Conservation (phyloP, 1,284 basidiomycete genomes). For the Marasmius tenuissimus region DNA sequence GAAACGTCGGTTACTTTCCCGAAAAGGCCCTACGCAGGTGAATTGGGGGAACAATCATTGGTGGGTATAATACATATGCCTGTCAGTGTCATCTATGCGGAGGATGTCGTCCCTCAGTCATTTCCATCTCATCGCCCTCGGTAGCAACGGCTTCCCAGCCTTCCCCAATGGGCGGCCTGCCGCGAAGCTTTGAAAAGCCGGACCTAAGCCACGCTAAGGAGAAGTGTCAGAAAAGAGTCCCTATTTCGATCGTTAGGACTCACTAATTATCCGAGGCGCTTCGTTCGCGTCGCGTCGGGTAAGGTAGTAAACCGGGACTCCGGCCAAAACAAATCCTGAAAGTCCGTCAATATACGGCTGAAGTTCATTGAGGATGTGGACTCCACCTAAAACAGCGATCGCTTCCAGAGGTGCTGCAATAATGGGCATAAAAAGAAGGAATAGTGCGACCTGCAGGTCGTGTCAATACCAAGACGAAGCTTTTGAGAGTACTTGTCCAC, state of each 20-base stretch:
- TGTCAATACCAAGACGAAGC: slow-evolving; percentile 1
- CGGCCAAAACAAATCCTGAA: slow-evolving; percentile 68
- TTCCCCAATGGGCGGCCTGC: slow-evolving; percentile 49
- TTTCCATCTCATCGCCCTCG: slow-evolving; percentile 72
- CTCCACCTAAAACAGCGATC: slow-evolving; percentile 78
- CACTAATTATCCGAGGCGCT: slow-evolving; percentile 47
- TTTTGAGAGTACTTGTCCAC: slow-evolving; percentile 26
- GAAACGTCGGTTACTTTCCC: no score
- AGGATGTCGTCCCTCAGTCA: slow-evolving; percentile 29
- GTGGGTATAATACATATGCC: background rate
- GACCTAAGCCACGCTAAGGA: slow-evolving; percentile 43
- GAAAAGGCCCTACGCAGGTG: no score
- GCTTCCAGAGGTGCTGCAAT: slow-evolving; percentile 92
- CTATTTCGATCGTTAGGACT: slow-evolving; percentile 19
- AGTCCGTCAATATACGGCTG: slow-evolving; percentile 3
- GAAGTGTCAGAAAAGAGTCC: slow-evolving; percentile 8
- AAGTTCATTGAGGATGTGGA: background rate
- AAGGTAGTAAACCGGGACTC: slow-evolving; percentile 84
- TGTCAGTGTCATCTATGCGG: background rate
- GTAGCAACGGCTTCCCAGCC: slow-evolving; percentile 78
- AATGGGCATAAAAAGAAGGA: slow-evolving; percentile 93
- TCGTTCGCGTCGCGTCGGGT: slow-evolving; percentile 57
- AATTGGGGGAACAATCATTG: background rate
- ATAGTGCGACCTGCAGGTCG: slow-evolving; percentile 73
- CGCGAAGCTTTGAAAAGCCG: slow-evolving; percentile 44